These are phyloP conservation scores for Sugiyamaella castrensis DNA, from an alignment of 1,139 yeast species.

Conservation along the genomic window DNA sequence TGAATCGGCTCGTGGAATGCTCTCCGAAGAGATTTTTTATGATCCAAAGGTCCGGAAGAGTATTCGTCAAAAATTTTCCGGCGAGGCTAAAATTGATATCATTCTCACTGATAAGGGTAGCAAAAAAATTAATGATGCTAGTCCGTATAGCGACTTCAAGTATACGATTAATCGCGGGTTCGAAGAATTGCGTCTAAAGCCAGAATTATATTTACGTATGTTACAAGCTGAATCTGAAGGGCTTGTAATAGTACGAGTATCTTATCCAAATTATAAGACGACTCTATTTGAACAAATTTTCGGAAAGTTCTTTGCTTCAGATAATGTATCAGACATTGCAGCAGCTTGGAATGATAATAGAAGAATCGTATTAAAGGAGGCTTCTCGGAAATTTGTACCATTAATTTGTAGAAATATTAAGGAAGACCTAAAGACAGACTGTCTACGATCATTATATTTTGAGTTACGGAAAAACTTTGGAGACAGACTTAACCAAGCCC, in stretches of 20 bases:
- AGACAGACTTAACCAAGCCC: constrained; percentile 84
- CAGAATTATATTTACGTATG: constrained; percentile 85
- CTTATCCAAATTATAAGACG: constrained; percentile 42
- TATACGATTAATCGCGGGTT: constrained; percentile 83
- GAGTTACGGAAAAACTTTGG: constrained; percentile 69
- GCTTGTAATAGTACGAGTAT: constrained; percentile 47
- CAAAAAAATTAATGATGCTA: constrained; percentile 70
- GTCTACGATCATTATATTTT: constrained; percentile 67
- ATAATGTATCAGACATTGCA: constrained; percentile 78
- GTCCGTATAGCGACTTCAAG: constrained; percentile 85
- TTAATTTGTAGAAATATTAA: constrained; percentile 73
- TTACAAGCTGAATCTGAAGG: constrained; percentile 80
- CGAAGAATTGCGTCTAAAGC: constrained; percentile 65
- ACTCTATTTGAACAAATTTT: constrained; percentile 49
- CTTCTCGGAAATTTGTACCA: constrained; percentile 65
- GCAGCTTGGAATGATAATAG: constrained; percentile 81
- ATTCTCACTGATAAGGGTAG: constrained; percentile 85
- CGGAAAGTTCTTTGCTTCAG: constrained; percentile 66
- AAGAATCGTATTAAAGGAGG: constrained; percentile 59
- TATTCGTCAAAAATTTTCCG: constrained; percentile 66
- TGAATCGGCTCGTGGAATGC: constrained; percentile 70
- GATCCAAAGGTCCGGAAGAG: constrained; percentile 78
- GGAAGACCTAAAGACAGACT: constrained; percentile 75
- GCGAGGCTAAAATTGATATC: constrained; percentile 68
- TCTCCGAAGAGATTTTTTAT: constrained; percentile 75